phyloP scores from a whole-genome alignment of 2,329 filamentous ascomycete species.

The Cordyceps farinosa region DNA sequence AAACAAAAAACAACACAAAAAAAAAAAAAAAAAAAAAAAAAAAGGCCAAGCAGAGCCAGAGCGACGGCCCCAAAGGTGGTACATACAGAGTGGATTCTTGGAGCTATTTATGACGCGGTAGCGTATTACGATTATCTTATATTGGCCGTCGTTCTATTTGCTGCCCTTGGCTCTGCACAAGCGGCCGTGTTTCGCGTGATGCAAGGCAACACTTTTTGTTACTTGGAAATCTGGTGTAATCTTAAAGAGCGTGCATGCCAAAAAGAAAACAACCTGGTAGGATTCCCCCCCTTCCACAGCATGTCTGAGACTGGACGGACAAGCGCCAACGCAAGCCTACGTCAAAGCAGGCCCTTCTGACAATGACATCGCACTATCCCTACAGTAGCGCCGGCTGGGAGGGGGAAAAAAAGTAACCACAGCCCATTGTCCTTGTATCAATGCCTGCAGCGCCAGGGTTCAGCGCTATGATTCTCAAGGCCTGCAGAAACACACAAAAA shows the following conservation, averaged over 20 bases:
- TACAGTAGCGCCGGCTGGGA: background rate
- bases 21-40: background rate
- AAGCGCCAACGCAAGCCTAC: conserved; percentile 1
- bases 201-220: background rate
- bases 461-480: conserved; percentile 8
- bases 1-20: too few relatives aligned
- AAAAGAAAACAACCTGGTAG: background rate
- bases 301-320: conserved; percentile 2
- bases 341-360: background rate
- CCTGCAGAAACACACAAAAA: conserved; percentile 3
- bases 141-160: too few relatives aligned
- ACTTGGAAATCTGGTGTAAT: background rate
- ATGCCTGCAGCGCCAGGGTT: conserved; percentile 6
- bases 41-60: background rate
- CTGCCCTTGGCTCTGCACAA: background rate
- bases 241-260: conserved; percentile 11
- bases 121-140: background rate
- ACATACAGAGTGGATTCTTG: background rate
- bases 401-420: background rate
- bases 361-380: background rate
- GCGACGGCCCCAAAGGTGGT: conserved; percentile 2
- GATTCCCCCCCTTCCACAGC: background rate
- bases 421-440: background rate
- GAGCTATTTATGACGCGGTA: background rate
- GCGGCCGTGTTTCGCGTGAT: background rate